Percentiles rank a stretch among this genome's conserved stretches.
Conservation (phyloP, 345 rosid species). For the Euphorbia pulcherrima region DNA sequence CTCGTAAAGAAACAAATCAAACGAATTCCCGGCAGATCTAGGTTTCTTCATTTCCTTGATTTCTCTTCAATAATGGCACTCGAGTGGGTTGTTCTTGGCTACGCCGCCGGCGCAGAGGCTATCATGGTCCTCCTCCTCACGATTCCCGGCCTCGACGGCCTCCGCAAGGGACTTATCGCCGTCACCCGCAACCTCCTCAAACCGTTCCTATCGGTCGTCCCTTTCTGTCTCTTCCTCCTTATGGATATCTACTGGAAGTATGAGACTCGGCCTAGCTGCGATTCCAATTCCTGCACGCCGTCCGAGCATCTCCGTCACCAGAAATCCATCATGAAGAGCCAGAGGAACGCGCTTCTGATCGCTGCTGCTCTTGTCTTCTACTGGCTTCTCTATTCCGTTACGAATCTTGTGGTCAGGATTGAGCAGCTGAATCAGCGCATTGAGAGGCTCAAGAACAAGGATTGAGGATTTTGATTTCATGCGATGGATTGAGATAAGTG, state of each 20-base stretch:
- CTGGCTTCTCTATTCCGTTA: constrained; percentile 31
- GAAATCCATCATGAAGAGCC: constrained; percentile 38
- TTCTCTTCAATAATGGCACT: constrained; percentile 20
- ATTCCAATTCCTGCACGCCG: constrained; percentile 23
- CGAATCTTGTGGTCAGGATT: constrained; percentile 29
- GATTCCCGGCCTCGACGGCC: constrained; percentile 31
- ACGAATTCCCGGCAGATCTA: constrained; percentile 7
- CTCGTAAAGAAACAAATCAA: constrained; percentile 10
- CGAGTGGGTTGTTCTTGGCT: constrained; percentile 34
- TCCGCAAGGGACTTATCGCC: constrained; percentile 27
- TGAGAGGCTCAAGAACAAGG: constrained; percentile 35
- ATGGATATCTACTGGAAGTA: constrained; percentile 39
- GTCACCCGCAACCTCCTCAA: constrained; percentile 36
- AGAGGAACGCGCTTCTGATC: constrained; percentile 33
- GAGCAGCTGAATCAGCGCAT: constrained; percentile 32
- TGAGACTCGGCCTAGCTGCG: constrained; percentile 30
- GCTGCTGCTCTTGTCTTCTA: constrained; percentile 29
- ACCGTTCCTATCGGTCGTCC: constrained; percentile 32
- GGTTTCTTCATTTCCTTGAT: constrained; percentile 5
- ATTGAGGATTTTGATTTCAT: constrained; percentile 3
- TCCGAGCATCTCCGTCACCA: constrained; percentile 32
- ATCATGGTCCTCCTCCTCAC: constrained; percentile 36
- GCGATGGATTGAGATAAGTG: constrained; percentile 10
- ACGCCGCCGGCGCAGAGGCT: constrained; percentile 34
- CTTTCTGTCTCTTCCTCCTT: constrained; percentile 31